phyloP scores from a whole-genome alignment of 1,284 basidiomycete species.

The Papiliotrema fonsecae region DNA sequence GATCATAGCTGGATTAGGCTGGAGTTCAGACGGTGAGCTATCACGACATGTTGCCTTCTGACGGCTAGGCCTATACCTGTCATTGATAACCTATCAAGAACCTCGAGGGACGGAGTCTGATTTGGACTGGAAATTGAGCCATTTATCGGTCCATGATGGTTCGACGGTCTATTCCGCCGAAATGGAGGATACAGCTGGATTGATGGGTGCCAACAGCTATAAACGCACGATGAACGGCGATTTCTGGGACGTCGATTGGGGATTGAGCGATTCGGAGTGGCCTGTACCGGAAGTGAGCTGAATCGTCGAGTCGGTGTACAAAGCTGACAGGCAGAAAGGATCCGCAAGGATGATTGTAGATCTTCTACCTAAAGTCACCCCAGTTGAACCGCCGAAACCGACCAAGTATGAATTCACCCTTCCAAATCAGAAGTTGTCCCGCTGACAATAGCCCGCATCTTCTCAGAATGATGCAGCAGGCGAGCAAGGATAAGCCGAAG shows the following conservation, averaged over 20 bases:
- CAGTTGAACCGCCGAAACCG: slow-evolving; percentile 39
- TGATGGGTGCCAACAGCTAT: slow-evolving; percentile 2
- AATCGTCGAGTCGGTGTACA: background rate
- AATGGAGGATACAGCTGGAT: background rate
- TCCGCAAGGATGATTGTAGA: slow-evolving; percentile 34
- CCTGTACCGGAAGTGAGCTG: slow-evolving; percentile 1
- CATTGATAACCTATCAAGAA: slow-evolving; percentile 17
- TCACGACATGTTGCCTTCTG: background rate
- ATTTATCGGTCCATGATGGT: slow-evolving; percentile 40
- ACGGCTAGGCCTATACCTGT: slow-evolving; percentile 29
- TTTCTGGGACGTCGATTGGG: slow-evolving; percentile 21
- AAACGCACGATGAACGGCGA: slow-evolving; percentile 5
- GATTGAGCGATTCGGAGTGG: background rate
- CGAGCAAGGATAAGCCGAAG: background rate
- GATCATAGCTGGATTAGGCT: slow-evolving; percentile 30
- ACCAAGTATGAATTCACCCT: slow-evolving; percentile 28
- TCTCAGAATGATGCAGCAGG: slow-evolving; percentile 12
- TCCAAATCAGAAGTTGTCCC: slow-evolving; percentile 20
- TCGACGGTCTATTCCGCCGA: slow-evolving; percentile 15
- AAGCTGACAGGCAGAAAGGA: slow-evolving; percentile 22
- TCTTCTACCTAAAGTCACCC: slow-evolving; percentile 31
- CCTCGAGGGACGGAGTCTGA: background rate
- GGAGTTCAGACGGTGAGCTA: slow-evolving; percentile 37
- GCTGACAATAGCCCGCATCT: slow-evolving; percentile 17
- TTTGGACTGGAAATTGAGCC: slow-evolving; percentile 17